A percentile compares a stretch with the other conserved stretches of the same genome.
These are phyloP conservation scores for Thelephora terrestris DNA, from an alignment of 1,284 basidiomycete genomes.

Conservation along the genomic window DNA sequence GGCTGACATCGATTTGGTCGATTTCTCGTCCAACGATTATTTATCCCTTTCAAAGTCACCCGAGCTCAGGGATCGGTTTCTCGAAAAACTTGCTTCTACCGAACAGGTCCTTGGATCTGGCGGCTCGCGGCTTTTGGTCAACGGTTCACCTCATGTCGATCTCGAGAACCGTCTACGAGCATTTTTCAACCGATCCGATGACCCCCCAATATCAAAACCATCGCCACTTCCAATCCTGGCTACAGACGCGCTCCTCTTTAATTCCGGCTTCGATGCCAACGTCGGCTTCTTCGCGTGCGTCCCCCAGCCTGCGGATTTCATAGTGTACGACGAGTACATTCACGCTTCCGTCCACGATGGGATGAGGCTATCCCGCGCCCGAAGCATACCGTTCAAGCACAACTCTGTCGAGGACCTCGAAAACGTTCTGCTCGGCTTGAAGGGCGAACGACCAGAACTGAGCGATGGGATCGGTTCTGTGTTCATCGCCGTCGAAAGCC, in stretches of 20 bases:
- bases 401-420: conserved; percentile 55
- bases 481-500: conserved; percentile 78
- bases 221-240: conserved; percentile 14
- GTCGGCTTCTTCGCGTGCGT: conserved; percentile 79
- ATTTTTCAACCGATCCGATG: conserved; percentile 40
- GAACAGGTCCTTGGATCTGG: conserved; percentile 79
- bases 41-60: conserved; percentile 70
- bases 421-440: conserved; percentile 30
- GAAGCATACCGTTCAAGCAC: conserved; percentile 55
- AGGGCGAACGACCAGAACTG: conserved; percentile 28
- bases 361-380: conserved; percentile 54
- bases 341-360: conserved; percentile 94
- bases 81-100: conserved; percentile 39
- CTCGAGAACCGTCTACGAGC: conserved; percentile 58
- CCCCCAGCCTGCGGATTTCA: conserved; percentile 69
- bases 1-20: conserved; percentile 34
- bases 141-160: conserved; percentile 53
- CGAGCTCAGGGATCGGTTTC: conserved; percentile 45
- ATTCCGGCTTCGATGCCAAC: conserved; percentile 94
- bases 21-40: conserved; percentile 93
- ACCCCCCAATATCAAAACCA: too few species aligned
- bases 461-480: conserved; percentile 32
- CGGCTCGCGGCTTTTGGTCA: conserved; percentile 85
- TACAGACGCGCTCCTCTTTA: conserved; percentile 77
- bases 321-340: conserved; percentile 83